phyloP scores from a whole-genome alignment of 495 filamentous ascomycete genomes.

The Aspergillus saccharolyticus region DNA sequence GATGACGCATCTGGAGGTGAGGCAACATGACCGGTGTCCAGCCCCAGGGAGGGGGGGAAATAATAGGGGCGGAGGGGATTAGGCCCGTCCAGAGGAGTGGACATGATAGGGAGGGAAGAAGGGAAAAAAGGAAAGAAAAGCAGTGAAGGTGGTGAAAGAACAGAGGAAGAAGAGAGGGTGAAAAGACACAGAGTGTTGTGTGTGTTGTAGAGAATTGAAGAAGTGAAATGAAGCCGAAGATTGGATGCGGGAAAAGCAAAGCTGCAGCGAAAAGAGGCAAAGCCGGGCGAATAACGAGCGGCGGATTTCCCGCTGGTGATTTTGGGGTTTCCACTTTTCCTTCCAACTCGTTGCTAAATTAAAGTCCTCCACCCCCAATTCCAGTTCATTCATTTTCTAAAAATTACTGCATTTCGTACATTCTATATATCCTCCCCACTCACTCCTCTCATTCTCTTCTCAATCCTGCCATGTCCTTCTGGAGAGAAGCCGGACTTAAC shows the following conservation, averaged over 20 bases:
- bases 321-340: not conserved
- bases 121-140: constrained; percentile 6
- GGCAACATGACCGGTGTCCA: constrained; percentile 30
- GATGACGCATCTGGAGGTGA: constrained; percentile 41
- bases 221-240: not conserved
- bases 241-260: not conserved
- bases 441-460: not conserved
- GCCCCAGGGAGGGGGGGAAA: constrained; percentile 73
- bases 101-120: constrained; percentile 22
- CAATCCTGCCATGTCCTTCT: constrained; percentile 31
- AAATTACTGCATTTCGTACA: not conserved
- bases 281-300: constrained; percentile 10
- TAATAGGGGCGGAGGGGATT: constrained; percentile 96
- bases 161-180: not conserved
- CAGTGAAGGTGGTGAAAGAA: constrained; percentile 6
- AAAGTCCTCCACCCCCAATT: too few relatives aligned
- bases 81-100: constrained; percentile 53
- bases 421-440: not conserved
- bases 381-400: constrained; percentile 8
- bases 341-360: too few relatives aligned
- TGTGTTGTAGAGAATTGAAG: not conserved
- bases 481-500: constrained; percentile 33
- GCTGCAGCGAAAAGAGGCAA: not conserved
- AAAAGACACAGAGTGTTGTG: too few relatives aligned
- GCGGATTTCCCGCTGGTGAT: constrained; percentile 23